Conservation (phyloP, 2,329 filamentous ascomycete species). For the Didymella segeticola region DNA sequence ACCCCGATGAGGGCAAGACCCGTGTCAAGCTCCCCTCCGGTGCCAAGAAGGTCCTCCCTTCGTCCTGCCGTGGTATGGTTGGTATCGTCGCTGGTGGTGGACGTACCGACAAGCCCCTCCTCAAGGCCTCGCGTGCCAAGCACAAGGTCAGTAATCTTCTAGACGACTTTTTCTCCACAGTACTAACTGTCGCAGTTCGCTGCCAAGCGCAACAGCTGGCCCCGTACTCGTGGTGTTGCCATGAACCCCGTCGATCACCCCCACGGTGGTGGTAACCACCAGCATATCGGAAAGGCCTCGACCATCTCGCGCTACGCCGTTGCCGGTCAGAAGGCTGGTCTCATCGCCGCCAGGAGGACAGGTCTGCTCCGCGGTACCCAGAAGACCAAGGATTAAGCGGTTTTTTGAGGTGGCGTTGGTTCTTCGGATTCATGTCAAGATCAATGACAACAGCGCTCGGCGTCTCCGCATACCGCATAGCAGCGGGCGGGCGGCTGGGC, state of each 20-base stretch:
- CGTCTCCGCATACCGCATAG: conserved; percentile 43
- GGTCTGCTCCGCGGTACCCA: conserved; percentile 99
- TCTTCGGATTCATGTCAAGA: conserved; percentile 33
- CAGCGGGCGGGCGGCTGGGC: conserved; percentile 48
- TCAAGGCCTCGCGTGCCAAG: conserved; percentile 99
- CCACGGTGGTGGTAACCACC: conserved; percentile 89
- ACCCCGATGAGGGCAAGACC: conserved; percentile 86
- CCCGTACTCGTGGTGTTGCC: conserved; percentile 99
- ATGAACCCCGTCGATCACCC: conserved; percentile 99
- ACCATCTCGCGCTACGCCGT: conserved; percentile 98
- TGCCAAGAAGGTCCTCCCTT: conserved; percentile 98
- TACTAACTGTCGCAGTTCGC: conserved; percentile 69
- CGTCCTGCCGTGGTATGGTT: conserved; percentile 94
- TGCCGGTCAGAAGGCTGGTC: conserved; percentile 99
- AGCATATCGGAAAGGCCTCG: conserved; percentile 99
- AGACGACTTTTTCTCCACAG: not conserved
- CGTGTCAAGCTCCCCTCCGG: conserved; percentile 98
- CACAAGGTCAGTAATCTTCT: conserved; percentile 70
- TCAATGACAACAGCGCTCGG: conserved; percentile 40
- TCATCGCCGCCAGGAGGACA: conserved; percentile 99
- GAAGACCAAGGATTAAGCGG: conserved; percentile 87
- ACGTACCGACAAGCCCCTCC: conserved; percentile 98
- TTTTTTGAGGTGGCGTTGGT: conserved; percentile 39
- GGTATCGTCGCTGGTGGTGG: conserved; percentile 99
- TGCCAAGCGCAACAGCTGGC: conserved; percentile 99